Evolutionary conservation across 805 yeast species (phyloP).

Genomic region (Yueomyces sinensis): DNA sequence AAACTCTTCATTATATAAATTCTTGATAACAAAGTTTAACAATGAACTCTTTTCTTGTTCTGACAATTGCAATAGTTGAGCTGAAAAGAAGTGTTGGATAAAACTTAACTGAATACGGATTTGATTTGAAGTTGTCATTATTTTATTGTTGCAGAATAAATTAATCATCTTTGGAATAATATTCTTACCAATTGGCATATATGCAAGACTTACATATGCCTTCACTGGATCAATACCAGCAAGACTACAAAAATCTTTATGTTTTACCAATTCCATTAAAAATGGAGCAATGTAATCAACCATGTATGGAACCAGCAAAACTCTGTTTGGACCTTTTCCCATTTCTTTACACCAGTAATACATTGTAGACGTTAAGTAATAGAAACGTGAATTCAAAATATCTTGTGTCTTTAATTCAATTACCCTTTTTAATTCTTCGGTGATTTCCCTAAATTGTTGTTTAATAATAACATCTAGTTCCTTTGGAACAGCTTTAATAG

Average conservation of each 20-base stretch:
- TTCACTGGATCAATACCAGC: constrained; percentile 42
- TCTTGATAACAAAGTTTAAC: constrained; percentile 34
- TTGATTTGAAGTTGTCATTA: constrained; percentile 41
- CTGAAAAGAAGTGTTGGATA: constrained; percentile 55
- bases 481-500: constrained; percentile 20
- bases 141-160: constrained; percentile 31
- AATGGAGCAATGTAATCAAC: constrained; percentile 49
- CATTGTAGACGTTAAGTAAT: constrained; percentile 50
- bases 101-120: constrained; percentile 49
- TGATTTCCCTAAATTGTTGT: constrained; percentile 32
- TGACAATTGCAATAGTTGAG: constrained; percentile 44
- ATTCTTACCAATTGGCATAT: constrained; percentile 30
- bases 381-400: constrained; percentile 42
- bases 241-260: constrained; percentile 69
- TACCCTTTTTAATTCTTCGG: constrained; percentile 24
- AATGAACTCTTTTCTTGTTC: constrained; percentile 34
- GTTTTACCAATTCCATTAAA: constrained; percentile 43
- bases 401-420: constrained; percentile 36
- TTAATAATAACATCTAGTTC: constrained; percentile 27
- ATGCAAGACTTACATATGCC: constrained; percentile 33
- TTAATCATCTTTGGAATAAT: constrained; percentile 30
- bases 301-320: constrained; percentile 38
- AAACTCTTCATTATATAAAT: constrained; percentile 44
- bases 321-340: constrained; percentile 38
- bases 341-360: constrained; percentile 42